Evolutionary conservation across 768 basidiomycete species (phyloP), one percentile per base, ranked within the genome.

Genomic region (Clitopilus passeckerianus): DNA sequence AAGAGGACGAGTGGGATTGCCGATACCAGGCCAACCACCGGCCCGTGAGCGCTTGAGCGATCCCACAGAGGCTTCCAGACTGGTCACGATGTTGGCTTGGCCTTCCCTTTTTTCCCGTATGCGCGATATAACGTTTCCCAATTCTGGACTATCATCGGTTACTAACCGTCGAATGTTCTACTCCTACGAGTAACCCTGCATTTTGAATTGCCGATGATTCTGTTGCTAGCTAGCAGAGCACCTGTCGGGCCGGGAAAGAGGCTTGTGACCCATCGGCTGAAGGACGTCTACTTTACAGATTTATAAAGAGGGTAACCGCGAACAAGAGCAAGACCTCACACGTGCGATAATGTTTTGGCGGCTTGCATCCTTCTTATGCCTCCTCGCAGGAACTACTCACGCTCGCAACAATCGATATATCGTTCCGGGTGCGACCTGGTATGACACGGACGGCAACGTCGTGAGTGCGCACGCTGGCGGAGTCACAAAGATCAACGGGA

Each of bases 391-490:
- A 18, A 12, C 20, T 5, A 23, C n/a, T 4, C 20, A 16, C 37
- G 54, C 58, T 57, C 58, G 58, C n/a, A 69, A 61, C 52, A 69
- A 69, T 54, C 64, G 58, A 35, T 69, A 68, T 41, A 68, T 71
- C 24, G 69, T 68, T 12, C 67, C 70, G 1, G 70, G 67, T 18
- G 69, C 67, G 2, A 68, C 66, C 1, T 71, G 69, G 70, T 69
- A 69, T 24, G 67, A 70, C 54, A 68, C 68, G 3, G 61, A 64
- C 41, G 71, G 69, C 10, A 64, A 65, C 34, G 55, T 70, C 12
- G 50, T 71, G 20, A 67, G 65, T 44, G 67, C 67, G 0, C 67
- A 70, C 41, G 70, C 70, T 20, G 60, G 65, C n/a, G 68, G 67
- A 5, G 66, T 72, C 30, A 63, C 67, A 9, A 59, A 68, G 35